Percentiles rank a stretch among this genome's conserved stretches.
Evolutionary conservation across 2,329 filamentous ascomycete species (phyloP).

Genomic region (Stenocarpella maydis): DNA sequence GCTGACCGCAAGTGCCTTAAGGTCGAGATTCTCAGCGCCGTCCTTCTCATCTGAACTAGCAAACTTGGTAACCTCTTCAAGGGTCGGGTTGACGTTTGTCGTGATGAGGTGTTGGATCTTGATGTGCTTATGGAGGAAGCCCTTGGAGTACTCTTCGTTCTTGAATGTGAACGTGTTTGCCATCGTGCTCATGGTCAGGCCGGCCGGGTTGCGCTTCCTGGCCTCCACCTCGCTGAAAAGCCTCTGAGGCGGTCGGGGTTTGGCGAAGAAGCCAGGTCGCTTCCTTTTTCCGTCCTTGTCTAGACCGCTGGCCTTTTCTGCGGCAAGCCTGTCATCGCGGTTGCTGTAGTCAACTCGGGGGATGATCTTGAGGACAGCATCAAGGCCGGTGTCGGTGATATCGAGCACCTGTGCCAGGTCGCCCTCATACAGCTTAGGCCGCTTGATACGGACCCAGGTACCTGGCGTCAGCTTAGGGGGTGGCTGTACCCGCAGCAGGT

Average conservation of each 20-base stretch:
- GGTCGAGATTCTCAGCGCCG: slow-evolving; percentile 90
- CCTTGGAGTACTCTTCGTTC: slow-evolving; percentile 89
- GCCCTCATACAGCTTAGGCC: slow-evolving; percentile 81
- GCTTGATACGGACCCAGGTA: slow-evolving; percentile 89
- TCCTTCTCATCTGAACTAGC: slow-evolving; percentile 82
- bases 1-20: slow-evolving; percentile 88
- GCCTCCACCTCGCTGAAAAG: slow-evolving; percentile 94
- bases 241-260: slow-evolving; percentile 80
- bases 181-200: slow-evolving; percentile 73
- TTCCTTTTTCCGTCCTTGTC: slow-evolving; percentile 79
- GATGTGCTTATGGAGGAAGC: slow-evolving; percentile 92
- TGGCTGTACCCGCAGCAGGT: slow-evolving; percentile 89
- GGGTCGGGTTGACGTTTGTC: slow-evolving; percentile 88
- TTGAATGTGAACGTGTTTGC: slow-evolving; percentile 86
- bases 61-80: slow-evolving; percentile 97
- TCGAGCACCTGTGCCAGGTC: slow-evolving; percentile 93
- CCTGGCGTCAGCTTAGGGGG: slow-evolving; percentile 85
- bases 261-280: slow-evolving; percentile 59
- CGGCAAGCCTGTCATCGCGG: slow-evolving; percentile 17
- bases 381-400: slow-evolving; percentile 90
- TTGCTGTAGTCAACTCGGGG: slow-evolving; percentile 83
- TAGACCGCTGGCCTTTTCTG: slow-evolving; percentile 36
- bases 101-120: slow-evolving; percentile 87
- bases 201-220: slow-evolving; percentile 80
- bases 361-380: slow-evolving; percentile 86